These are phyloP conservation scores for Coriaria nepalensis DNA, from an alignment of 306 rosid species.

Conservation along the genomic window DNA sequence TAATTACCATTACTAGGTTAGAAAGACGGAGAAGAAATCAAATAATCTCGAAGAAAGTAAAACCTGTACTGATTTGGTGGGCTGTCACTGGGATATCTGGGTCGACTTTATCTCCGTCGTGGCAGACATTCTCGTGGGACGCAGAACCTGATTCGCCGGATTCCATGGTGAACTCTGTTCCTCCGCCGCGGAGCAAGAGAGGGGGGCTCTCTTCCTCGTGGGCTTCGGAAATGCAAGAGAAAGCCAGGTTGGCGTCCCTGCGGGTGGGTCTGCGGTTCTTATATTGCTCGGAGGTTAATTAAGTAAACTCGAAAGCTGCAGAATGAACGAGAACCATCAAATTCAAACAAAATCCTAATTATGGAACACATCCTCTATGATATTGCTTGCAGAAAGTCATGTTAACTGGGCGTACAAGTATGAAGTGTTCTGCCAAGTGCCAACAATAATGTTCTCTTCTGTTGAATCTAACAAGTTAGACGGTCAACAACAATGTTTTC, in stretches of 20 bases:
- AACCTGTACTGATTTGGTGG: constrained; percentile 77
- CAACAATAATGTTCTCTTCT: too few relatives aligned
- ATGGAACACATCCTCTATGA: too few relatives aligned
- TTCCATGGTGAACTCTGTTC: neutral
- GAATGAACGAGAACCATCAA: too few relatives aligned
- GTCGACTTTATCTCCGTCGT: constrained; percentile 16
- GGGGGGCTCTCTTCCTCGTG: neutral
- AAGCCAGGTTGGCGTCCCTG: constrained; percentile 17
- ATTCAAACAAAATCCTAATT: too few relatives aligned
- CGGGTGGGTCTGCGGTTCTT: neutral
- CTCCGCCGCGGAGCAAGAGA: neutral
- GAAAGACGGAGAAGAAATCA: neutral
- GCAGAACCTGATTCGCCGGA: neutral
- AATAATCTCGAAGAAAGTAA: neutral
- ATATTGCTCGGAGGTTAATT: too few relatives aligned
- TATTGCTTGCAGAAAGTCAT: too few relatives aligned
- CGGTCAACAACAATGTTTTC: too few relatives aligned
- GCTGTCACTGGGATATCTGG: constrained; percentile 55
- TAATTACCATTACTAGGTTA: neutral
- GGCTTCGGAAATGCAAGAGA: neutral
- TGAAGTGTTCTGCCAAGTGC: too few relatives aligned
- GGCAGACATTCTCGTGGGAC: neutral
- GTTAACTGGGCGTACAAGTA: too few relatives aligned
- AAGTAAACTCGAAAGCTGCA: too few relatives aligned
- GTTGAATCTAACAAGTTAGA: too few relatives aligned